phyloP scores from a whole-genome alignment of 306 rosid genomes.

The Begonia peltatifolia region DNA sequence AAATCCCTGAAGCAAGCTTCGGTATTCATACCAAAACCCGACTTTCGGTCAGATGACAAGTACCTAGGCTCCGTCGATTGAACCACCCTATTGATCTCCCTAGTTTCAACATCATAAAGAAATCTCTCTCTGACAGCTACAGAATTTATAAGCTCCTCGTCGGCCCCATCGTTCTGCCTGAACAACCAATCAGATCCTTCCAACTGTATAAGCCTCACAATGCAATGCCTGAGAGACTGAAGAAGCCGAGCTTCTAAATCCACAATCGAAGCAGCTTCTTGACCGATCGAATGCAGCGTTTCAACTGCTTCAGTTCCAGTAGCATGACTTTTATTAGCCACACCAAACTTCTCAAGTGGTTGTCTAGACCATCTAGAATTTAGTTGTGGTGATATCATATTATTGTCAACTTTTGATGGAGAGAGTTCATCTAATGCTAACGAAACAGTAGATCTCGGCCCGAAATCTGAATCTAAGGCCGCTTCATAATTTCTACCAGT shows the following conservation, averaged over 20 bases:
- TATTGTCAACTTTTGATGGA: conserved; percentile 36
- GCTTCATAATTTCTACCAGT: conserved; percentile 28
- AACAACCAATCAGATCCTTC: conserved; percentile 96
- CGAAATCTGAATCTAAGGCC: conserved; percentile 26
- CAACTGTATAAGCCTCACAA: conserved; percentile 59
- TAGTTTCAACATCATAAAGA: conserved; percentile 61
- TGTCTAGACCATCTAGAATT: conserved; percentile 73
- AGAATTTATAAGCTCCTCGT: conserved; percentile 79
- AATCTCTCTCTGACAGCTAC: conserved; percentile 86
- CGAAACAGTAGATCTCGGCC: conserved; percentile 38
- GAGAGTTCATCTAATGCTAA: conserved; percentile 69
- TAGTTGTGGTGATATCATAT: conserved; percentile 39
- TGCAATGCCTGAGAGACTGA: conserved; percentile 66
- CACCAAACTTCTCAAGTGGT: conserved; percentile 88
- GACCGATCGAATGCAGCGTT: conserved; percentile 24
- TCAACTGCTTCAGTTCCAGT: conserved; percentile 32
- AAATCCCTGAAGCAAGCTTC: conserved; percentile 24
- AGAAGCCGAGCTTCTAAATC: conserved; percentile 68
- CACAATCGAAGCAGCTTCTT: conserved; percentile 36
- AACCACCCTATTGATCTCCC: conserved; percentile 32
- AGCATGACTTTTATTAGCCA: conserved; percentile 34
- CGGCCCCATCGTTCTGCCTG: conserved; percentile 71
- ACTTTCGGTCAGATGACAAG: conserved; percentile 38
- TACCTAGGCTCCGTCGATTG: conserved; percentile 34
- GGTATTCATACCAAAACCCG: conserved; percentile 19